Percentiles rank a stretch among this genome's conserved stretches.
Evolutionary conservation across 2,329 filamentous ascomycete species (phyloP).

Genomic region (Pestalotiopsis sp.): DNA sequence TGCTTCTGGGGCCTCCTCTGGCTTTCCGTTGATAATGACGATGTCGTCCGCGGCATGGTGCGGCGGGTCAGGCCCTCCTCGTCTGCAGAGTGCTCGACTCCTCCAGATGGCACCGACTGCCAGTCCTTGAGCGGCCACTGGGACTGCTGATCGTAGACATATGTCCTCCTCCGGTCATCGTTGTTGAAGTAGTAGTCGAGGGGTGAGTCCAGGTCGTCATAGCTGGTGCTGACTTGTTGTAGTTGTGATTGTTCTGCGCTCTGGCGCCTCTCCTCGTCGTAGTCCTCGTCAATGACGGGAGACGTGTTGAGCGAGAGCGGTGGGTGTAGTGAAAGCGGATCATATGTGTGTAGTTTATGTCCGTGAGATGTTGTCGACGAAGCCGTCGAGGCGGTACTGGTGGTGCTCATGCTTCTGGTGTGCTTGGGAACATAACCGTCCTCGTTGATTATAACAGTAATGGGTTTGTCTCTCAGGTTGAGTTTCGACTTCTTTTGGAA

Average conservation of each 20-base stretch:
- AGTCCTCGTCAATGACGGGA: slow-evolving; percentile 29
- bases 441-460: slow-evolving; percentile 14
- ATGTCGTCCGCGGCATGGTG: slow-evolving; percentile 12
- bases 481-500: slow-evolving; percentile 32
- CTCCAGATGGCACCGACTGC: slow-evolving; percentile 31
- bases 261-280: slow-evolving; percentile 25
- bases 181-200: slow-evolving; percentile 30
- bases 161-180: slow-evolving; percentile 23
- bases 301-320: slow-evolving; percentile 33
- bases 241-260: slow-evolving; percentile 25
- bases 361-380: slow-evolving; percentile 18
- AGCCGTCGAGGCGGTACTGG: slow-evolving; percentile 28
- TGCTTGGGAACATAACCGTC: slow-evolving; percentile 20
- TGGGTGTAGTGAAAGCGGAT: slow-evolving; percentile 35
- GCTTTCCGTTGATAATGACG: slow-evolving; percentile 19
- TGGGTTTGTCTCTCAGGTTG: slow-evolving; percentile 16
- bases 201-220: slow-evolving; percentile 25
- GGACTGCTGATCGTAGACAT: slow-evolving; percentile 30
- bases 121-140: slow-evolving; percentile 38
- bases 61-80: slow-evolving; percentile 19
- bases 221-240: slow-evolving; percentile 24
- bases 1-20: slow-evolving; percentile 26
- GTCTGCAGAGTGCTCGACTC: slow-evolving; percentile 19
- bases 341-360: slow-evolving; percentile 21
- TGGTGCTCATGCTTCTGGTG: slow-evolving; percentile 18